Conservation (phyloP, 208 protist genomes). For the Trypanosoma cruzi region DNA sequence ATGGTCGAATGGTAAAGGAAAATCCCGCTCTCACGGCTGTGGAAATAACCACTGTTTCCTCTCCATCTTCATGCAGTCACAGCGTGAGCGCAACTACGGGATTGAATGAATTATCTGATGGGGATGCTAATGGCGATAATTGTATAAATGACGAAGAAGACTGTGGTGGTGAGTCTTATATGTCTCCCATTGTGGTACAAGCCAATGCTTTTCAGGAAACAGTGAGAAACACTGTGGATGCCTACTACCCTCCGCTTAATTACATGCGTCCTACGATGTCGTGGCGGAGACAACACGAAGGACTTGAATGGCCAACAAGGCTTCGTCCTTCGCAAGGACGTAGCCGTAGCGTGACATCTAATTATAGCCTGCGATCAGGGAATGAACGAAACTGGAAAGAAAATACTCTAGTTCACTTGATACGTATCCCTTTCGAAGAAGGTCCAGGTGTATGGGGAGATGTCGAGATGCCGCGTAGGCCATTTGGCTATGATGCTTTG, state of each 20-base stretch:
- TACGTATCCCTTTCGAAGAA: slow-evolving; percentile 56
- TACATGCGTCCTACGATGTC: slow-evolving; percentile 31
- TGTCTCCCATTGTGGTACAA: background rate
- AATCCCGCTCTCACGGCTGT: background rate
- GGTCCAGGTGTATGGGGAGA: slow-evolving; percentile 70
- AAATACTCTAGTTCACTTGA: slow-evolving; percentile 20
- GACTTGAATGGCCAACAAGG: slow-evolving; percentile 20
- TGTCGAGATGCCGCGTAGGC: slow-evolving; percentile 22
- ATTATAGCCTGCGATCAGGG: background rate
- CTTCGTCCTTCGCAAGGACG: background rate
- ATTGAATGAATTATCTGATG: background rate
- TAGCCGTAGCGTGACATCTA: background rate
- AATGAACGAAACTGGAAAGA: background rate
- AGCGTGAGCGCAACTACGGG: slow-evolving; percentile 14
- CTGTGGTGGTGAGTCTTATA: background rate
- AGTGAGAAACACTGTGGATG: too few relatives aligned
- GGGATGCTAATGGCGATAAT: background rate
- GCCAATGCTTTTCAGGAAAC: background rate
- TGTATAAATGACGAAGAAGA: background rate
- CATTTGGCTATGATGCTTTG: slow-evolving; percentile 26
- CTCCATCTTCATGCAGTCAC: background rate
- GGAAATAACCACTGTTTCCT: background rate
- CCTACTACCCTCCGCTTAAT: slow-evolving; percentile 5
- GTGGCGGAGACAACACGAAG: slow-evolving; percentile 28
- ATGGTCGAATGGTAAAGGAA: background rate